phyloP scores from a whole-genome alignment of 2,329 filamentous ascomycete genomes.

The Elsinoe arachidis region DNA sequence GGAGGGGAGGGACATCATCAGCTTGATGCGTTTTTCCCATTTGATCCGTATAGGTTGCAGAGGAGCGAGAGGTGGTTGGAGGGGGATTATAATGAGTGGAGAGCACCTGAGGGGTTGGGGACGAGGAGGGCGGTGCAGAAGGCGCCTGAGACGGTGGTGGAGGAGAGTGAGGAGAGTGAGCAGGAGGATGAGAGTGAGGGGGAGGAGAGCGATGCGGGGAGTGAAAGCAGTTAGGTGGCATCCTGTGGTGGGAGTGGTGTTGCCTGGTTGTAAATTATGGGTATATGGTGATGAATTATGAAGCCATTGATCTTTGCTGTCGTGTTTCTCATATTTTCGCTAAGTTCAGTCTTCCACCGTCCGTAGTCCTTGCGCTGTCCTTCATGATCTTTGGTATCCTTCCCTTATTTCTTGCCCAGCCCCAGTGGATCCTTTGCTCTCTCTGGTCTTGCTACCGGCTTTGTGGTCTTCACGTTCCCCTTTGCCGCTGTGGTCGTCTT shows the following conservation, averaged over 20 bases:
- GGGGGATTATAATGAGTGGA: constrained; percentile 74
- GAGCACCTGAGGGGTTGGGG: constrained; percentile 25
- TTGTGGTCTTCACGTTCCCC: constrained; percentile 5
- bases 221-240: constrained; percentile 16
- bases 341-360: background rate
- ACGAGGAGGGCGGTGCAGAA: constrained; percentile 45
- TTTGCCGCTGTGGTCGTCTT: background rate
- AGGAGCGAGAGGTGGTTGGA: constrained; percentile 82
- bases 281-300: constrained; percentile 9
- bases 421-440: constrained; percentile 36
- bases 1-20: constrained; percentile 72
- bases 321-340: background rate
- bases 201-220: constrained; percentile 18
- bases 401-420: constrained; percentile 20
- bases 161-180: constrained; percentile 28
- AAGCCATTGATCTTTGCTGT: background rate
- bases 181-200: constrained; percentile 30
- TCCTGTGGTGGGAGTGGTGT: background rate
- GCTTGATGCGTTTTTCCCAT: constrained; percentile 91
- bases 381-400: background rate
- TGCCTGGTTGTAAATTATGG: background rate
- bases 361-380: background rate
- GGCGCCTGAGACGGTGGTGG: constrained; percentile 32
- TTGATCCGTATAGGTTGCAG: constrained; percentile 90
- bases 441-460: constrained; percentile 23